Conservation (phyloP, 768 basidiomycete species). For the Leccinum subgranulosum region DNA sequence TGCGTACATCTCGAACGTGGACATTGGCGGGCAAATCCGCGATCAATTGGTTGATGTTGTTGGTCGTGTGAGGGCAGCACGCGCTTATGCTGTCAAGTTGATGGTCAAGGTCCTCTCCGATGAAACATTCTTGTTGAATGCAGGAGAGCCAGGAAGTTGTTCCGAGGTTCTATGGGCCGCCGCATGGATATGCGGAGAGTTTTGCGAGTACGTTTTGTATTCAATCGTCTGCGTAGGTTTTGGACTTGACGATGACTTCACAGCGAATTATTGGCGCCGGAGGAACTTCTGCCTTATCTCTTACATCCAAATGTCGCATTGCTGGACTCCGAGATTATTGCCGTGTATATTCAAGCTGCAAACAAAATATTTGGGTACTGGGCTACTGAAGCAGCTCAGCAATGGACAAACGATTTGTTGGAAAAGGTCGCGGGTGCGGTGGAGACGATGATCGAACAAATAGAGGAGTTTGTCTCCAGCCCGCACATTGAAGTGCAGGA, state of each 20-base stretch:
- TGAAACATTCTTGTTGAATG: constrained; percentile 65
- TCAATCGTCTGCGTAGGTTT: neutral
- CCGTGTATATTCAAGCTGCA: constrained; percentile 79
- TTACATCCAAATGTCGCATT: constrained; percentile 55
- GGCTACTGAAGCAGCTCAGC: constrained; percentile 69
- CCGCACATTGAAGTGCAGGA: constrained; percentile 90
- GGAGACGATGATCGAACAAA: constrained; percentile 54
- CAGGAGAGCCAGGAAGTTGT: constrained; percentile 68
- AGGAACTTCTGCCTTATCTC: constrained; percentile 68
- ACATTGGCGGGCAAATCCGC: constrained; percentile 73
- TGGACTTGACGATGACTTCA: constrained; percentile 6
- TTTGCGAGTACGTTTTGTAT: constrained; percentile 64
- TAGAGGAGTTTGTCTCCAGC: constrained; percentile 56
- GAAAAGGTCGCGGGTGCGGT: constrained; percentile 63
- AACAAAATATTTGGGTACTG: constrained; percentile 87
- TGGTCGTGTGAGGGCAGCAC: constrained; percentile 71
- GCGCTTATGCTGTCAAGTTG: constrained; percentile 78
- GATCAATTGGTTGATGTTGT: constrained; percentile 87
- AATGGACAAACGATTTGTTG: constrained; percentile 75
- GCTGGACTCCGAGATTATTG: constrained; percentile 61
- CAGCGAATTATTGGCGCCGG: constrained; percentile 79
- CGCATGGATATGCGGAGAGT: constrained; percentile 96
- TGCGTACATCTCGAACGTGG: constrained; percentile 79
- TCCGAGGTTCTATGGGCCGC: constrained; percentile 90
- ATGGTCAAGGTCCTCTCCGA: constrained; percentile 83